Evolutionary conservation across 2,329 filamentous ascomycete species (phyloP), one percentile per base, ranked within the genome.

Genomic region (Coniochaeta hoffmannii): DNA sequence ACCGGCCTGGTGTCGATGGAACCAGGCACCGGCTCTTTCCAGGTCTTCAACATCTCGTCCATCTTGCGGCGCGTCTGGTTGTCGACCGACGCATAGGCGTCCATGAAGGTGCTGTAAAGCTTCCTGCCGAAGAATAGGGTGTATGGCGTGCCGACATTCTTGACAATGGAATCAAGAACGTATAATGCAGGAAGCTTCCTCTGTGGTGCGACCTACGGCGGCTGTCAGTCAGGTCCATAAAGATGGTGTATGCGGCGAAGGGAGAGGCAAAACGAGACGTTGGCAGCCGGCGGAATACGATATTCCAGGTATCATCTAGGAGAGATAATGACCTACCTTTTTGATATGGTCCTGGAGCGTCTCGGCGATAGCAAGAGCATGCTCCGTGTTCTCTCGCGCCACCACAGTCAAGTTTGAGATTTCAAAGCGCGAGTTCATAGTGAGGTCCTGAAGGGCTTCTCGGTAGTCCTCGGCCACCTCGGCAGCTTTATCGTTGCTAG

Each of bases 331-430:
- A 80, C 90, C 82, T 89, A 97, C 94, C 81, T 88, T 88, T 73
- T 90, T 87, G 71, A 99, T 97, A 68, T 99, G 94, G 61, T 92
- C 88, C 70, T 96, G 89, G 64, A 99, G 76, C 51, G 90, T 90
- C 66, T 90, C 85, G 17, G 94, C 92, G 65, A 99, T 97, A 61
- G 89, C 90, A 71, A 95, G 84, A 34, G 94, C 94, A 76, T 97
- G 89, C 73, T 96, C 91, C 62, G 92, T 97, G 67, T 96, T 96
- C 73, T 99, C 94, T 71, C 95, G 90, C 58, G 94, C 94, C 73
- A 99, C 97, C 70, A 96, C 86, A 59, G 94, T 99, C 74, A 99
- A 75, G 74, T 95, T 97, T 79, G 89, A 93, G 71, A 99, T 99
- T 74, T 97, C 93, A 73, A 90, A 90, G 68, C 91, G 87, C 73